Evolutionary conservation across 371 early-diverging fungal species (phyloP).

Genomic region (Chytridium lagenaria): DNA sequence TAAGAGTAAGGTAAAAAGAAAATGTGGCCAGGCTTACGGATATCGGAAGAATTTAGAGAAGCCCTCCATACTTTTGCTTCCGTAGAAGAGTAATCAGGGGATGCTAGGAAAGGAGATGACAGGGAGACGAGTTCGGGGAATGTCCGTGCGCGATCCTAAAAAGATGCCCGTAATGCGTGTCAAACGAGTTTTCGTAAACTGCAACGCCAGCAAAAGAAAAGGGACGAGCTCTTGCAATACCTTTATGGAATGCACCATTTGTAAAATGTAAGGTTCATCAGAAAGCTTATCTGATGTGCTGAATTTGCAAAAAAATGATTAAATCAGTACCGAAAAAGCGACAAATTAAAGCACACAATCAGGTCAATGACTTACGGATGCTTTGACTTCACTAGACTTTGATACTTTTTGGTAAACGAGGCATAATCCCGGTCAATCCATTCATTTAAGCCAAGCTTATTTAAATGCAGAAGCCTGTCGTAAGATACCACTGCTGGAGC

Average conservation of each 20-base stretch:
- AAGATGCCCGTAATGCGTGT: no score
- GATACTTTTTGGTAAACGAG: background rate
- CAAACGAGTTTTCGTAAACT: no score
- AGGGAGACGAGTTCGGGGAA: constrained; percentile 25
- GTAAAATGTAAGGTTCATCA: no score
- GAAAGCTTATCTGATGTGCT: no score
- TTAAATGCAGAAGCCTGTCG: constrained; percentile 84
- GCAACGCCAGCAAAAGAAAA: no score
- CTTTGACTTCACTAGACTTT: background rate
- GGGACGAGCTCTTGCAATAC: no score
- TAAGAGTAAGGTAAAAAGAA: no score
- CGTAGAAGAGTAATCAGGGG: constrained; percentile 12
- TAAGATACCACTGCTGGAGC: constrained; percentile 78
- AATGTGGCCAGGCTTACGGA: no score
- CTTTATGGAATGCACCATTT: no score
- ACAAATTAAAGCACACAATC: background rate
- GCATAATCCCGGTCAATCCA: background rate
- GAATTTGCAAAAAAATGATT: no score
- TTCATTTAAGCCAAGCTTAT: constrained; percentile 53
- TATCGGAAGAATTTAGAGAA: background rate
- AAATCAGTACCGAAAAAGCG: no score
- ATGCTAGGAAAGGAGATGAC: constrained; percentile 28
- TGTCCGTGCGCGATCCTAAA: constrained; percentile 24
- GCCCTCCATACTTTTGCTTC: background rate
- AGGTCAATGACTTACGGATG: background rate